Evolutionary conservation across 768 basidiomycete genomes (phyloP).

Genomic region (Serendipita sp.): DNA sequence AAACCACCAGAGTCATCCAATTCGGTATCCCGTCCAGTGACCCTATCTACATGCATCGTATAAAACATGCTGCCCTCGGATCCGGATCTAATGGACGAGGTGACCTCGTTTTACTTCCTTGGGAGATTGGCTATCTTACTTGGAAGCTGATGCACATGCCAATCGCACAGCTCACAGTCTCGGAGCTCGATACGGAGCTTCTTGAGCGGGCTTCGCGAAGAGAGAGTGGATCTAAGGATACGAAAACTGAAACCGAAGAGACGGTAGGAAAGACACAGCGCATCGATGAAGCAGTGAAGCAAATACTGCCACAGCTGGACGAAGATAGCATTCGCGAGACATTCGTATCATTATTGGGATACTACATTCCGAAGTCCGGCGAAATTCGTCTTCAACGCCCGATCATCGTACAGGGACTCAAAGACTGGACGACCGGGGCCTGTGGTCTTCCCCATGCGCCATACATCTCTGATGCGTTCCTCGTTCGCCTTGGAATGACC

Average conservation of each 20-base stretch:
- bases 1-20: constrained; percentile 79
- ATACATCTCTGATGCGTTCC: constrained; percentile 31
- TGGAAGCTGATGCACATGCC: constrained; percentile 51
- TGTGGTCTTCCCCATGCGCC: constrained; percentile 37
- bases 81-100: constrained; percentile 39
- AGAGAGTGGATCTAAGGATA: constrained; percentile 20
- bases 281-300: constrained; percentile 18
- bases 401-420: constrained; percentile 37
- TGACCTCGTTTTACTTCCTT: constrained; percentile 64
- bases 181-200: constrained; percentile 31
- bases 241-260: not conserved
- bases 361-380: constrained; percentile 38
- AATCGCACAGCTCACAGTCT: constrained; percentile 38
- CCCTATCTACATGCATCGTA: constrained; percentile 72
- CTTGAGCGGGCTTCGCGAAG: constrained; percentile 23
- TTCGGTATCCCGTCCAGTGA: constrained; percentile 56
- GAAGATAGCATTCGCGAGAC: constrained; percentile 38
- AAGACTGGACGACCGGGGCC: constrained; percentile 43
- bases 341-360: constrained; percentile 53
- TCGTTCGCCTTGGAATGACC: constrained; percentile 22
- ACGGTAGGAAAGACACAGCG: constrained; percentile 9
- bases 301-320: constrained; percentile 20
- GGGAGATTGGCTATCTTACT: constrained; percentile 54
- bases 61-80: constrained; percentile 67
- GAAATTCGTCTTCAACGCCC: constrained; percentile 30